Evolutionary conservation across 2,329 filamentous ascomycete species (phyloP), one percentile per base, ranked within the genome.

Genomic region (Fusarium euwallaceae): DNA sequence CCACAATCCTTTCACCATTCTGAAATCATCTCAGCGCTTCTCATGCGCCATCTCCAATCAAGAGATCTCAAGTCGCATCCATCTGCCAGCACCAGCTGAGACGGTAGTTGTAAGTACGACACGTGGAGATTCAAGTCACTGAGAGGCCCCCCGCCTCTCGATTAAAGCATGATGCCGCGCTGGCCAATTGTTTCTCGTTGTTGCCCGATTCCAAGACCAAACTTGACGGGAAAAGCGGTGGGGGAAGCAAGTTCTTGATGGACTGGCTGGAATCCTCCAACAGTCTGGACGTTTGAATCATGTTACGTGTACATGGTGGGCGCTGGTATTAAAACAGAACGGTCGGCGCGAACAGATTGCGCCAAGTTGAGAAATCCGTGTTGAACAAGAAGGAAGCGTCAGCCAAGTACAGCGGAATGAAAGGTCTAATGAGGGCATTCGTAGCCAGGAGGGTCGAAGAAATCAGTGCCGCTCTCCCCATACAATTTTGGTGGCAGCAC

Each of bases 111-210:
- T 24, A 63, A 59, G 65, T 39, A 41, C 48, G 65, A 70, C 72
- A 74, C 72, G 72, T 72, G 72, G 72, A 72, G 61, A 43, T 17
- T 16, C 16, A 39, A 56, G n/a, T 37, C 61, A 41, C 11, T 34
- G n/a, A 39, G 61, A 72, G 58, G 62, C 68, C 68, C 72, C 32
- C 72, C 61, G 69, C 72, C 71, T 66, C 72, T 39, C 43, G 37
- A 64, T 61, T 67, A 69, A 37, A 51, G 29, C 64, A 58, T 43
- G 39, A 64, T 71, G 55, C 24, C 29, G 24, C 63, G 65, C 20
- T 37, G 32, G 55, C 72, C 72, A 75, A 74, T 72, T 39, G 37
- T 16, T 53, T 22, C 39, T 61, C 53, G 59, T 62, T 65, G 58
- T 67, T 67, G 59, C 65, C 53, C 48, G 36, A 68, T 61, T 63